phyloP scores from a whole-genome alignment of 2,329 filamentous ascomycete genomes.

The Dryadomyces quercus-mongolicae region DNA sequence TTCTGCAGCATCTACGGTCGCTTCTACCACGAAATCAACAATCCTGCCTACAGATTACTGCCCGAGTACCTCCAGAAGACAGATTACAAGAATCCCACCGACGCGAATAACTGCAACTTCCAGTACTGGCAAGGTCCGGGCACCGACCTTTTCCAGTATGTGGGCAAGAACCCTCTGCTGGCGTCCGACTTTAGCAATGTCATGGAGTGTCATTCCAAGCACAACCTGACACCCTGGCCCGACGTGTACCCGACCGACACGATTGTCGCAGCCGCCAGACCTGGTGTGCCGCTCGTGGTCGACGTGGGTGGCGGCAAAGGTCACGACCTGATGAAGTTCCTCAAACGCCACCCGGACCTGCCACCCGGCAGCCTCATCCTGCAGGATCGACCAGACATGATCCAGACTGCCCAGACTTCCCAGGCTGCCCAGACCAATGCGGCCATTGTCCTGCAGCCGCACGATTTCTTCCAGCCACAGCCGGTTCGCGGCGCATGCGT shows the following conservation, averaged over 20 bases:
- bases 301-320: slow-evolving; percentile 13
- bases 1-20: background rate
- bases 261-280: background rate
- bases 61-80: background rate
- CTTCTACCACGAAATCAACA: background rate
- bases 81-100: background rate
- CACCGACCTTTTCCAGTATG: background rate
- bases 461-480: slow-evolving; percentile 20
- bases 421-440: slow-evolving; percentile 9
- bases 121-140: background rate
- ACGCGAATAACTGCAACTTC: background rate
- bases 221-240: slow-evolving; percentile 1
- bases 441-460: background rate
- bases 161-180: background rate
- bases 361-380: slow-evolving; percentile 20
- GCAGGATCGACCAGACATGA: slow-evolving; percentile 23
- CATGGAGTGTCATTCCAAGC: slow-evolving; percentile 1
- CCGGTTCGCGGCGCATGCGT: slow-evolving; percentile 16
- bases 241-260: background rate
- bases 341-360: background rate
- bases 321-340: slow-evolving; percentile 2
- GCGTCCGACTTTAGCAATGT: background rate
- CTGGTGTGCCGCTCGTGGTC: slow-evolving; percentile 1
- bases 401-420: background rate
- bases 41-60: background rate